A percentile compares a stretch with the other conserved stretches of the same genome.
Evolutionary conservation across 345 rosid genomes (phyloP).

Genomic region (Raphanus sativus): DNA sequence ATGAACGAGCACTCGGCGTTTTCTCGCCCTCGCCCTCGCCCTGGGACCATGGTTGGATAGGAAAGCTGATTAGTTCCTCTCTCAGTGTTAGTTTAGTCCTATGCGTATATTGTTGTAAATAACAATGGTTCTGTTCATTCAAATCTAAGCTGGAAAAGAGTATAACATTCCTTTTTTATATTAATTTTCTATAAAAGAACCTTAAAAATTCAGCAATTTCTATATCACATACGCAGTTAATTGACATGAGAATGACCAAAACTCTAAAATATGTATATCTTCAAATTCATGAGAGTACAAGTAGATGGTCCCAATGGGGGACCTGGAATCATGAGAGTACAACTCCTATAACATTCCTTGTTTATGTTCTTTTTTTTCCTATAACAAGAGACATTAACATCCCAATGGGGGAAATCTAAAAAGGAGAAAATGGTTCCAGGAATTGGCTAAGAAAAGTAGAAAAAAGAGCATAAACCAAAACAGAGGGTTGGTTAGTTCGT

Average conservation of each 20-base stretch:
- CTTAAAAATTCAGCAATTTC: neutral
- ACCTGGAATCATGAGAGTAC: too few relatives aligned
- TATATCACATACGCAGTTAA: neutral
- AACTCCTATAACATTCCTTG: too few relatives aligned
- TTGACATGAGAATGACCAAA: constrained; percentile 19
- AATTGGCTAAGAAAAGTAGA: neutral
- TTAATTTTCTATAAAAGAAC: neutral
- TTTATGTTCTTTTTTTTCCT: neutral
- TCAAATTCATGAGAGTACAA: constrained; percentile 5
- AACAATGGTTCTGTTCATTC: too few relatives aligned
- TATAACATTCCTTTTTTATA: neutral
- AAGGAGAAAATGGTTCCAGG: constrained; percentile 12
- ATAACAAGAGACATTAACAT: neutral
- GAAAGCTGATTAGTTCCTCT: too few relatives aligned
- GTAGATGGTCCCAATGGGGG: neutral
- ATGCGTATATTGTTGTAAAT: too few relatives aligned
- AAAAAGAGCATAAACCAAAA: neutral
- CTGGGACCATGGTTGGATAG: too few relatives aligned
- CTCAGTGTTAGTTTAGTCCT: too few relatives aligned
- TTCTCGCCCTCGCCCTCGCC: too few relatives aligned
- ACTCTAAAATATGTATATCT: constrained; percentile 17
- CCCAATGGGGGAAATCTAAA: neutral
- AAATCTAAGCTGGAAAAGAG: too few relatives aligned
- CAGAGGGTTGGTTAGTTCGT: neutral
- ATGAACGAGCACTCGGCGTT: too few relatives aligned